Percentiles rank a stretch among this genome's conserved stretches.
Evolutionary conservation across 495 filamentous ascomycete genomes (phyloP).

Genomic region (Neurospora pannonica): DNA sequence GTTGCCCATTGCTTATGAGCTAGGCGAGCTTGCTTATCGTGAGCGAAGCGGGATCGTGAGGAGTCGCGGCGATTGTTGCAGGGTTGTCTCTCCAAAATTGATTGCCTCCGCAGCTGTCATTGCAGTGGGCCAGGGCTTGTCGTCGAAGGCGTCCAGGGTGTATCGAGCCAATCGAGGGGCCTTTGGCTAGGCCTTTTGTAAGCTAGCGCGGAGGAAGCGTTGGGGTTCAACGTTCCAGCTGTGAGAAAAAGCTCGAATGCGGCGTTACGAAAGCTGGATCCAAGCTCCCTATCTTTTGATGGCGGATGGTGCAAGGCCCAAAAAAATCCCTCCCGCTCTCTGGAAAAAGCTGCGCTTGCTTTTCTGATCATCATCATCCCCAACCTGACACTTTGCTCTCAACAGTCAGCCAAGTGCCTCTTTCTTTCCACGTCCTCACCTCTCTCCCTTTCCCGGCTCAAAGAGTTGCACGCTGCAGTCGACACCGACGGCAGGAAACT

Average conservation of each 20-base stretch:
- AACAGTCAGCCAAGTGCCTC: not conserved
- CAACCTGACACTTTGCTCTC: not conserved
- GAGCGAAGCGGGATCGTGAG: not conserved
- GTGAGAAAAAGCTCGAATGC: slow-evolving; percentile 3
- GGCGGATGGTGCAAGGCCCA: slow-evolving; percentile 1
- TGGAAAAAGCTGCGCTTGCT: slow-evolving; percentile 4
- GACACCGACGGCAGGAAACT: not conserved
- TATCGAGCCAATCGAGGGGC: not conserved
- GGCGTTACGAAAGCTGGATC: slow-evolving; percentile 11
- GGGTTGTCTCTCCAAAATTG: not conserved
- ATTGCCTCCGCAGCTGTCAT: not conserved
- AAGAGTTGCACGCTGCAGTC: not conserved
- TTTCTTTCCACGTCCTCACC: not conserved
- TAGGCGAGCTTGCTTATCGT: not conserved
- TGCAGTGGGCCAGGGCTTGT: not conserved
- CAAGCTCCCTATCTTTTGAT: slow-evolving; percentile 15
- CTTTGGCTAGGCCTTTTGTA: slow-evolving; percentile 12
- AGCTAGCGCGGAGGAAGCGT: slow-evolving; percentile 18
- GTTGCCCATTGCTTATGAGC: not conserved
- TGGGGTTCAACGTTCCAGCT: slow-evolving; percentile 26
- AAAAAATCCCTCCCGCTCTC: slow-evolving; percentile 26
- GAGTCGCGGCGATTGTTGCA: not conserved
- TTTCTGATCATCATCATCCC: slow-evolving; percentile 4
- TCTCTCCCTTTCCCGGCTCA: not conserved
- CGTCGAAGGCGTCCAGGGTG: not conserved